Evolutionary conservation across 192 early-diverging fungal species (phyloP).

Genomic region (Backusella tuberculispora): DNA sequence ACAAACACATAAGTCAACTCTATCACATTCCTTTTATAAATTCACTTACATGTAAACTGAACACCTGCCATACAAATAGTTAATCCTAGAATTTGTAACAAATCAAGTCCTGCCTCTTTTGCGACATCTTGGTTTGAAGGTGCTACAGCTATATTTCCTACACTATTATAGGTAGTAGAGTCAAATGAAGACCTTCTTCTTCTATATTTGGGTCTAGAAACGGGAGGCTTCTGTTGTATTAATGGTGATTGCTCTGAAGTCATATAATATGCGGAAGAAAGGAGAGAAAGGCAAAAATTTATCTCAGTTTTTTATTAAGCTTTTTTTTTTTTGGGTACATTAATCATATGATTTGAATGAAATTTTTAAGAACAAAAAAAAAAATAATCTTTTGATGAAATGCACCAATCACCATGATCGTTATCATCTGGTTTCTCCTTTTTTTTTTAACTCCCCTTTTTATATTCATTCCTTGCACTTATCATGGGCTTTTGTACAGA

Average conservation of each 20-base stretch:
- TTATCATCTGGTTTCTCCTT: constrained; percentile 1
- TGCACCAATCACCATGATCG: constrained; percentile 1
- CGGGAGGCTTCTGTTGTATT: constrained; percentile 32
- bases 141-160: constrained; percentile 19
- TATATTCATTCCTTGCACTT: neutral
- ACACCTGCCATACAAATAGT: constrained; percentile 69
- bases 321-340: neutral
- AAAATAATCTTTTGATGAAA: neutral
- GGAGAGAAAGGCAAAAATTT: neutral
- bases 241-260: constrained; percentile 24
- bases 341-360: constrained; percentile 17
- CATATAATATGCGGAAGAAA: neutral
- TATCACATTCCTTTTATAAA: neutral
- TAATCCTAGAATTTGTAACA: constrained; percentile 45
- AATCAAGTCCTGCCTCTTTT: constrained; percentile 26
- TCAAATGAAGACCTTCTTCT: constrained; percentile 42
- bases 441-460: neutral
- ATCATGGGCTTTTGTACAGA: neutral
- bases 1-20: neutral
- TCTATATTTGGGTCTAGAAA: constrained; percentile 28
- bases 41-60: constrained; percentile 70
- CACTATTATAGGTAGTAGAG: constrained; percentile 39
- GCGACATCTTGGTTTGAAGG: constrained; percentile 6
- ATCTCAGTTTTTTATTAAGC: neutral
- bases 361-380: neutral